These are phyloP conservation scores for Panicum virgatum DNA, from an alignment of 202 grass and related monocot genomes.

Conservation along the genomic window DNA sequence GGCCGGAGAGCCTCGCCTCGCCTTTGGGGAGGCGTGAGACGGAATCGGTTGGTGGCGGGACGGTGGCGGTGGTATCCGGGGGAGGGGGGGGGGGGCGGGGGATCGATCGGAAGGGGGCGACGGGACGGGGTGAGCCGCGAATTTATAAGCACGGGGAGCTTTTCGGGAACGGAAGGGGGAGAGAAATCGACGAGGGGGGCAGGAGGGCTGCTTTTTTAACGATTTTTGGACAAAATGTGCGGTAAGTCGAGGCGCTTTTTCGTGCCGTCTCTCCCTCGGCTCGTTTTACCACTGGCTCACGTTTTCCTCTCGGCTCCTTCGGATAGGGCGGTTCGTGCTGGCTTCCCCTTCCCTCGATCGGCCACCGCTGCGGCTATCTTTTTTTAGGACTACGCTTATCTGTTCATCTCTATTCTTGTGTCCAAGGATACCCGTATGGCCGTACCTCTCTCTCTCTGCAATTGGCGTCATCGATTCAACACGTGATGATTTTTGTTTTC, in stretches of 20 bases:
- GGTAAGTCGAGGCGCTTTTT: background rate
- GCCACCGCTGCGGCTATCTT: background rate
- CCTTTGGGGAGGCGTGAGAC: background rate
- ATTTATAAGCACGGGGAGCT: constrained; percentile 11
- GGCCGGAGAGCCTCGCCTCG: background rate
- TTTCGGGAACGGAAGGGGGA: background rate
- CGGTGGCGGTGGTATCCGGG: background rate
- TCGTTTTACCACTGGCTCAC: background rate
- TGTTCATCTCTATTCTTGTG: background rate
- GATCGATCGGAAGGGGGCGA: background rate
- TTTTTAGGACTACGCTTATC: background rate
- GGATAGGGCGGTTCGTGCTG: background rate
- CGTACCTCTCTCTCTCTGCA: background rate
- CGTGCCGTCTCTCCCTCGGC: background rate
- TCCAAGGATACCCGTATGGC: background rate
- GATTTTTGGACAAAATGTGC: background rate
- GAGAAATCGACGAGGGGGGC: background rate
- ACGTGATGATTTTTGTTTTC: background rate
- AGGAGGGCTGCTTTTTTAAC: background rate
- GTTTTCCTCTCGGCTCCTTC: background rate
- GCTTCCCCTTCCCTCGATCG: background rate
- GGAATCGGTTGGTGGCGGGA: constrained; percentile 18
- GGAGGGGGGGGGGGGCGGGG: background rate
- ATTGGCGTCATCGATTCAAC: background rate
- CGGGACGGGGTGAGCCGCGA: background rate